Conservation (phyloP, 805 yeast genomes). For the Monosporozyma unispora region DNA sequence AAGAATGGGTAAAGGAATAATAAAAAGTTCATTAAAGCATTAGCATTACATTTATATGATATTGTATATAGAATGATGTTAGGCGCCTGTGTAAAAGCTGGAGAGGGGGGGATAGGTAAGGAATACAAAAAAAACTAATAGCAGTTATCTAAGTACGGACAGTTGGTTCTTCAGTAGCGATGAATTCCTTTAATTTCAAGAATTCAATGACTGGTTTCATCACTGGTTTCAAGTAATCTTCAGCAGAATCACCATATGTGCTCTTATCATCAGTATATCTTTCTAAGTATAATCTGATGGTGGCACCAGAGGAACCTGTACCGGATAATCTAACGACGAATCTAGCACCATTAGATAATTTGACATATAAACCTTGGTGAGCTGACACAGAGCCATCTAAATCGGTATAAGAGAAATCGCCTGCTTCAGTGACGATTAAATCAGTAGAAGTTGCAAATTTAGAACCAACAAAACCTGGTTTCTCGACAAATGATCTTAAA, state of each 20-base stretch:
- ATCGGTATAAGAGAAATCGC: constrained; percentile 88
- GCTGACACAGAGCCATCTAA: constrained; percentile 84
- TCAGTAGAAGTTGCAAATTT: constrained; percentile 38
- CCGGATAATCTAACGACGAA: constrained; percentile 89
- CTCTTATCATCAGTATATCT: constrained; percentile 58
- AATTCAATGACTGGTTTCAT: constrained; percentile 56
- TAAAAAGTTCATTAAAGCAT: neutral
- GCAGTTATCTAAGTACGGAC: constrained; percentile 36
- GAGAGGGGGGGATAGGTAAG: neutral
- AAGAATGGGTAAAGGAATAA: neutral
- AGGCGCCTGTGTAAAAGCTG: neutral
- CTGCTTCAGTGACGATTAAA: constrained; percentile 61
- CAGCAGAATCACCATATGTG: constrained; percentile 45
- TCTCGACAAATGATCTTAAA: constrained; percentile 35
- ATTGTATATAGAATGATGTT: neutral
- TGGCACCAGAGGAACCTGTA: constrained; percentile 96
- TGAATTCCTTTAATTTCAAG: constrained; percentile 59
- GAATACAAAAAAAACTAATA: neutral
- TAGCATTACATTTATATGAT: neutral
- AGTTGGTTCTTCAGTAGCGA: constrained; percentile 82
- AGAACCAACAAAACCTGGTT: constrained; percentile 40
- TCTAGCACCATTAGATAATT: constrained; percentile 74
- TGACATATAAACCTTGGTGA: constrained; percentile 84
- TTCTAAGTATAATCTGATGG: constrained; percentile 88
- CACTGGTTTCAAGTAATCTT: constrained; percentile 57